phyloP scores from a whole-genome alignment of 2,329 filamentous ascomycete genomes.

The Cercospora sp. region DNA sequence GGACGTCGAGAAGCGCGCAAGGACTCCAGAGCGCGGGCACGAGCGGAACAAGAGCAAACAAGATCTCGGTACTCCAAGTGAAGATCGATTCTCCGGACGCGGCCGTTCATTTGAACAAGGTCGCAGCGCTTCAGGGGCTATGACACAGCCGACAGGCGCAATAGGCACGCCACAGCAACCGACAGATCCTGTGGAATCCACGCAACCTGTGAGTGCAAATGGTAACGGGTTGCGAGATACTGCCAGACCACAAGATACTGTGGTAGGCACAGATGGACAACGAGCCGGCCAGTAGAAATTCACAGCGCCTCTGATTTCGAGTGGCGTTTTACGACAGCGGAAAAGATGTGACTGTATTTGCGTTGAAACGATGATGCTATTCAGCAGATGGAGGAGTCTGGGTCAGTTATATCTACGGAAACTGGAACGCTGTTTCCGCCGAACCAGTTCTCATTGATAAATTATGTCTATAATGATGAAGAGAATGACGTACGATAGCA shows the following conservation, averaged over 20 bases:
- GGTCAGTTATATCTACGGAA: neutral
- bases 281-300: neutral
- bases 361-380: slow-evolving; percentile 1
- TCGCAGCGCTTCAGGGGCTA: neutral
- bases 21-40: slow-evolving; percentile 41
- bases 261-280: neutral
- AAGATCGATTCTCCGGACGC: slow-evolving; percentile 26
- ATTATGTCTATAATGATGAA: slow-evolving; percentile 13
- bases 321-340: neutral
- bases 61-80: slow-evolving; percentile 27
- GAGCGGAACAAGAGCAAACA: slow-evolving; percentile 32
- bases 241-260: neutral
- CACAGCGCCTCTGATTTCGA: neutral
- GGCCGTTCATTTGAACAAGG: slow-evolving; percentile 29
- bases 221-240: neutral
- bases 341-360: slow-evolving; percentile 1
- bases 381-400: neutral
- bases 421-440: neutral
- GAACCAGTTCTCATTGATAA: slow-evolving; percentile 6
- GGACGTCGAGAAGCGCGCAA: slow-evolving; percentile 51
- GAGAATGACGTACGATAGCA: slow-evolving; percentile 2
- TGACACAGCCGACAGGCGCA: neutral
- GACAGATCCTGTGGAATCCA: neutral
- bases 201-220: neutral
- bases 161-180: neutral